These are phyloP conservation scores for Podaxis pistillaris DNA, from an alignment of 768 basidiomycete species.

Conservation along the genomic window DNA sequence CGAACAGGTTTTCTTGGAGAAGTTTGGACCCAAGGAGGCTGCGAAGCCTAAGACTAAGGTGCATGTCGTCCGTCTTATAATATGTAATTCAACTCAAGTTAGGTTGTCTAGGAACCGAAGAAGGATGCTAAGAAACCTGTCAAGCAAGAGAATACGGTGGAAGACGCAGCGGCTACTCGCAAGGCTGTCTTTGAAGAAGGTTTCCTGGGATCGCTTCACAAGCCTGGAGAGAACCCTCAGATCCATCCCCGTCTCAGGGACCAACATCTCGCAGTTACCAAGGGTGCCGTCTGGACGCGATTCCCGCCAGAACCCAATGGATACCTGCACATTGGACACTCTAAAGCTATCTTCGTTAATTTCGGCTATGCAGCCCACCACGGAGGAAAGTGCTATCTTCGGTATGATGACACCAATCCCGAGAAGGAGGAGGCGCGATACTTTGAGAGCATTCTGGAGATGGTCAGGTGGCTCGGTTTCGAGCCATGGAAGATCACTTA, in stretches of 20 bases:
- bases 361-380: slow-evolving; percentile 98
- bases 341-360: slow-evolving; percentile 97
- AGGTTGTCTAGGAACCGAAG: slow-evolving; percentile 43
- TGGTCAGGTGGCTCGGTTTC: slow-evolving; percentile 93
- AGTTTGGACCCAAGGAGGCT: slow-evolving; percentile 72
- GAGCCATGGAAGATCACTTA: slow-evolving; percentile 99
- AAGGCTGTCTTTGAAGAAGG: slow-evolving; percentile 90
- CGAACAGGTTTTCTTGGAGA: slow-evolving; percentile 63
- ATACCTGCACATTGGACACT: slow-evolving; percentile 93
- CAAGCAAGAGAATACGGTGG: slow-evolving; percentile 25
- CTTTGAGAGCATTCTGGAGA: slow-evolving; percentile 96
- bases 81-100: not conserved
- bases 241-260: slow-evolving; percentile 74
- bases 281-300: slow-evolving; percentile 86
- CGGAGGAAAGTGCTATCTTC: slow-evolving; percentile 88
- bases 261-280: slow-evolving; percentile 76
- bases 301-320: slow-evolving; percentile 99
- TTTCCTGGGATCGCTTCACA: slow-evolving; percentile 89
- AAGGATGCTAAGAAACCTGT: slow-evolving; percentile 41
- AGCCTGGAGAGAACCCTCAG: slow-evolving; percentile 92
- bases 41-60: slow-evolving; percentile 70
- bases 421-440: slow-evolving; percentile 96
- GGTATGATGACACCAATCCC: slow-evolving; percentile 98
- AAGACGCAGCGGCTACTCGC: slow-evolving; percentile 37
- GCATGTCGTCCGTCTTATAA: slow-evolving; percentile 5